Percentiles rank a stretch among this genome's conserved stretches.
phyloP scores from a whole-genome alignment of 148 eudicot species.

The Nepenthes mirabilis region DNA sequence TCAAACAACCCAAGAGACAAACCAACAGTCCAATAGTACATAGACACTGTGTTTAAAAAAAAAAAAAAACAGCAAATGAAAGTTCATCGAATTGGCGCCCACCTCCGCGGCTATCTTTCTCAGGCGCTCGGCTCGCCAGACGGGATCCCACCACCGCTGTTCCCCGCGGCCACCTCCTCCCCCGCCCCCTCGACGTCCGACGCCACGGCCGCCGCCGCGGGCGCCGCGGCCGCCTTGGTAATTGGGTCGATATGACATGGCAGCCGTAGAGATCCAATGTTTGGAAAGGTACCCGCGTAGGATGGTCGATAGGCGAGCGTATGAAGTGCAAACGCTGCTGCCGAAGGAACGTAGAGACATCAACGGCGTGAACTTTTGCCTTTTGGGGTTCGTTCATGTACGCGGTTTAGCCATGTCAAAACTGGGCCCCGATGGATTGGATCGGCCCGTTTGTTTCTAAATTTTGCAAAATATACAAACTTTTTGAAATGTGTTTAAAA shows the following conservation, averaged over 20 bases:
- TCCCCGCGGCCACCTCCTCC: conserved; percentile 64
- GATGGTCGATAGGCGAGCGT: conserved; percentile 5
- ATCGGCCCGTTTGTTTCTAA: too few species aligned
- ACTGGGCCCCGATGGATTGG: too few species aligned
- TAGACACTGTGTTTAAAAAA: neutral
- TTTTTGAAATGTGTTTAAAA: too few species aligned
- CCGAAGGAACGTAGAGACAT: too few species aligned
- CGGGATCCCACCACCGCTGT: conserved; percentile 99
- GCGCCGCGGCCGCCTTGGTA: conserved; percentile 71
- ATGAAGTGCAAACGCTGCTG: conserved; percentile 1
- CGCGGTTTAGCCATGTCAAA: too few species aligned
- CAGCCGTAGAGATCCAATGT: conserved; percentile 11
- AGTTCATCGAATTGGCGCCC: neutral
- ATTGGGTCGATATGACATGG: conserved; percentile 74
- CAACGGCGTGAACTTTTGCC: too few species aligned
- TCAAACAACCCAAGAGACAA: conserved; percentile 4
- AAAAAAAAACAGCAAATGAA: neutral
- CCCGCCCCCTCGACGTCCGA: conserved; percentile 33
- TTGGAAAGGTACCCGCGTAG: conserved; percentile 2
- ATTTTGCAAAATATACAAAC: too few species aligned
- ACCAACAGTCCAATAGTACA: neutral
- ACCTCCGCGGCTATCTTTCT: conserved; percentile 65
- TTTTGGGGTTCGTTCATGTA: too few species aligned
- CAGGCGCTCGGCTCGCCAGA: conserved; percentile 84
- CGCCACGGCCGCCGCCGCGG: conserved; percentile 24